Conservation (phyloP, 345 rosid species). For the Camelina laxa region DNA sequence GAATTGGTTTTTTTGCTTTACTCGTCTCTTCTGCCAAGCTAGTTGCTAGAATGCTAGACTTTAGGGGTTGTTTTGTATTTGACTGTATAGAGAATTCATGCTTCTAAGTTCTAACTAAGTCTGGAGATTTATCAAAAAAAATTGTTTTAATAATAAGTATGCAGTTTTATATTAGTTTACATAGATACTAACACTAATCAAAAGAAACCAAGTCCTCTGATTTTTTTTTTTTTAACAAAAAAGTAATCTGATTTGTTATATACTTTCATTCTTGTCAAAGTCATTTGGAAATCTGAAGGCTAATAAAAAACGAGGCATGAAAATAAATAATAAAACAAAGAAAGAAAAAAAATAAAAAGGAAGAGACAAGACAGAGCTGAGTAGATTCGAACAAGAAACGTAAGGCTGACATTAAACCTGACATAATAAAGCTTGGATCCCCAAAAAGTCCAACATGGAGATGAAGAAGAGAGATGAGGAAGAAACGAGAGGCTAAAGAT, state of each 20-base stretch:
- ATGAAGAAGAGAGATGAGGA: conserved; percentile 23
- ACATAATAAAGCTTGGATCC: conserved; percentile 12
- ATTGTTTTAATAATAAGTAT: background rate
- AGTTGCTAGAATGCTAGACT: background rate
- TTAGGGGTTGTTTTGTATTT: background rate
- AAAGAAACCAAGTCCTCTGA: background rate
- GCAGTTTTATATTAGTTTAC: background rate
- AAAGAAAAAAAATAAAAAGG: background rate
- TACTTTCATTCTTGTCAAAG: background rate
- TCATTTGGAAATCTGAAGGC: conserved; percentile 27
- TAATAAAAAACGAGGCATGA: conserved; percentile 11
- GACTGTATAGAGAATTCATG: background rate
- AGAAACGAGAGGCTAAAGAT: conserved; percentile 53
- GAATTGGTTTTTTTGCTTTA: background rate
- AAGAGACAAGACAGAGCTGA: conserved; percentile 18
- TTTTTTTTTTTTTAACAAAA: too few species aligned
- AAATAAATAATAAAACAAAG: conserved; percentile 8
- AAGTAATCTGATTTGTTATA: background rate
- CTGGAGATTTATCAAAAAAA: background rate
- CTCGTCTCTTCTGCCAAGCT: background rate
- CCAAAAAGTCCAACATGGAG: conserved; percentile 21
- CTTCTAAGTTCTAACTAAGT: background rate
- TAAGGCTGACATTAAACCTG: conserved; percentile 40
- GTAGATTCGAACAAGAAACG: conserved; percentile 37
- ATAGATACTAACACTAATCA: background rate